phyloP scores from a whole-genome alignment of 345 rosid species.

The Salix arbutifolia region DNA sequence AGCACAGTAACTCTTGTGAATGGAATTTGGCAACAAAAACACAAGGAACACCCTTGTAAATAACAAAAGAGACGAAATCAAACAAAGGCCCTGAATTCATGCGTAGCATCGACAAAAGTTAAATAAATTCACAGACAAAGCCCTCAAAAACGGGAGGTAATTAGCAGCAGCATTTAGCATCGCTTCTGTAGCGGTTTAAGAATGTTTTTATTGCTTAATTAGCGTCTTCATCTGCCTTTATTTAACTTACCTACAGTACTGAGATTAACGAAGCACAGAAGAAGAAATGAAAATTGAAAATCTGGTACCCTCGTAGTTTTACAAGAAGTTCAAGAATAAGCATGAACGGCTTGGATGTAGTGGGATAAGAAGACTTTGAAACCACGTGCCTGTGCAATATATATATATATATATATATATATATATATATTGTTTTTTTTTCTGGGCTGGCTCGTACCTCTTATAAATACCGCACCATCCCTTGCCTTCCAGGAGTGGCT shows the following conservation, averaged over 20 bases:
- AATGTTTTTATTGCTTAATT: background rate
- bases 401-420: too few relatives aligned
- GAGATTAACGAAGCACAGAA: background rate
- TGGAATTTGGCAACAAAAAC: background rate
- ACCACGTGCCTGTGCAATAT: slow-evolving; percentile 6
- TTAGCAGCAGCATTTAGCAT: background rate
- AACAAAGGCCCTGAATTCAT: background rate
- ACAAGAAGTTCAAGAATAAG: background rate
- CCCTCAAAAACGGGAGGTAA: background rate
- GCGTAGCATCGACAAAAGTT: background rate
- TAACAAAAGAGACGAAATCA: background rate
- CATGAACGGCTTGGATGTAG: background rate
- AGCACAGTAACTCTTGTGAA: background rate
- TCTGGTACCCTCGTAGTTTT: background rate
- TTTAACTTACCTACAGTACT: background rate
- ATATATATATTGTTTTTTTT: background rate
- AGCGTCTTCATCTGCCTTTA: background rate
- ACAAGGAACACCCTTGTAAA: background rate
- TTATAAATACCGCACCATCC: background rate
- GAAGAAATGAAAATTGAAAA: too few relatives aligned
- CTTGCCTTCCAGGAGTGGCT: background rate
- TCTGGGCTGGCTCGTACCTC: background rate
- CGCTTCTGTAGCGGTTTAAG: background rate
- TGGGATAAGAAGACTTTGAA: background rate
- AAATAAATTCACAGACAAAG: background rate